These are phyloP conservation scores for Oryza glumipatula DNA, from an alignment of 176 grass and related monocot genomes.

Conservation along the genomic window DNA sequence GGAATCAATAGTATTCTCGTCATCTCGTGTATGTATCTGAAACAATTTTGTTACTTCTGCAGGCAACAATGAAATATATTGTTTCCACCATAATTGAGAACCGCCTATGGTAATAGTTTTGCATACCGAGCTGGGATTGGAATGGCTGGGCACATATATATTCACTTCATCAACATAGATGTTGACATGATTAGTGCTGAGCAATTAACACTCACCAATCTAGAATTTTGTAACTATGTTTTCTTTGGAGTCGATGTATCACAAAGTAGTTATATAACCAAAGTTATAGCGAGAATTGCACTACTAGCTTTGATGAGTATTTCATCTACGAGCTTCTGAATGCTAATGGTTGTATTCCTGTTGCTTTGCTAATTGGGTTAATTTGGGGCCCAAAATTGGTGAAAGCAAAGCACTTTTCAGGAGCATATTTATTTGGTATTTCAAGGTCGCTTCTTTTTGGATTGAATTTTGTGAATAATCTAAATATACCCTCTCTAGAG, in stretches of 20 bases:
- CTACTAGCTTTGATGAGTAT: neutral
- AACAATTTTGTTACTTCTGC: neutral
- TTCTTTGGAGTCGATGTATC: neutral
- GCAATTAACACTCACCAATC: neutral
- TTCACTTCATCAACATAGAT: constrained; percentile 5
- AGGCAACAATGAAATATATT: constrained; percentile 76
- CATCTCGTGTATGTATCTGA: neutral
- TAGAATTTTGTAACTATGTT: neutral
- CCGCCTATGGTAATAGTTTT: constrained; percentile 53
- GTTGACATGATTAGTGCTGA: neutral
- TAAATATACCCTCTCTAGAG: too few relatives aligned
- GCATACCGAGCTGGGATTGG: constrained; percentile 11
- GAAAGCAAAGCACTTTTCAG: too few relatives aligned
- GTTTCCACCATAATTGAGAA: constrained; percentile 63
- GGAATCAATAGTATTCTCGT: too few relatives aligned
- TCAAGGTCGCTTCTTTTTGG: too few relatives aligned
- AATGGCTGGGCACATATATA: constrained; percentile 5
- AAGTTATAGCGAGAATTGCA: neutral
- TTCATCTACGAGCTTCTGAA: neutral
- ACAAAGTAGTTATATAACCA: neutral
- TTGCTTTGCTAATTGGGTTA: too few relatives aligned
- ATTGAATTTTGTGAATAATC: too few relatives aligned
- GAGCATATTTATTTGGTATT: too few relatives aligned
- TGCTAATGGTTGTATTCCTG: neutral
- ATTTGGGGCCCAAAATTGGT: too few relatives aligned